Evolutionary conservation across 208 protist species (phyloP), one percentile per base, ranked within the genome.

Genomic region (Herpetomonas samuelpessoai): DNA sequence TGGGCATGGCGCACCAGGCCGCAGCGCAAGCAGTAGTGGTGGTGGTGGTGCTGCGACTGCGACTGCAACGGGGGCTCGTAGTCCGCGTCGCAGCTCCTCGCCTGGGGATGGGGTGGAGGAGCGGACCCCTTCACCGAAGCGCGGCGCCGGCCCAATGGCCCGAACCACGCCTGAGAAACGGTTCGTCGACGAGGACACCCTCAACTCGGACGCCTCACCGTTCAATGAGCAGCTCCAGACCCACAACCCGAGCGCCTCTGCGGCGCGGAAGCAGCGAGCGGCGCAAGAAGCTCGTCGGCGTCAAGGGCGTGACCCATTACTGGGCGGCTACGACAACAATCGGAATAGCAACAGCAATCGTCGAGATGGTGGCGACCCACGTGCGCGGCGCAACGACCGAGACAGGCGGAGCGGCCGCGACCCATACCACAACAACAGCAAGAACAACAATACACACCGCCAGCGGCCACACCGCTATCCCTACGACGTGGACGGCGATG

Each of bases 171-270:
- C 71, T 18, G 60, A 50, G 44, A 71, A 70, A 24, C 46, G 51
- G 18, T 25, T 39, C 26, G 38, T 18, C 61, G 47, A 61, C 49
- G 28, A 41, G 35, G 52, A 29, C 45, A 22, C 21, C 4, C 58
- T 44, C 25, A 59, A 54, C 35, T 24, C 7, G 2, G 60, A 65
- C 18, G 64, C 73, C 56, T 68, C 71, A 2, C 79, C 79, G 0
- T 62, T 56, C 41, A 81, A 85, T 58, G 68, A 73, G 47, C 79
- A 85, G 62, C 74, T 81, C 60, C 69, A 65, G 24, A 85, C 79
- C 25, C 62, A 74, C 70, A 66, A 69, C 45, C 79, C 79, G 3
- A 22, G 39, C n/a, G 60, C 61, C 19, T 68, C 62, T 3, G 49
- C 68, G 16, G 47, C 50, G 16, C 48, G 60, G 0, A 24, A 30